Evolutionary conservation across 2,329 filamentous ascomycete species (phyloP).

Genomic region (Talaromyces sp.): DNA sequence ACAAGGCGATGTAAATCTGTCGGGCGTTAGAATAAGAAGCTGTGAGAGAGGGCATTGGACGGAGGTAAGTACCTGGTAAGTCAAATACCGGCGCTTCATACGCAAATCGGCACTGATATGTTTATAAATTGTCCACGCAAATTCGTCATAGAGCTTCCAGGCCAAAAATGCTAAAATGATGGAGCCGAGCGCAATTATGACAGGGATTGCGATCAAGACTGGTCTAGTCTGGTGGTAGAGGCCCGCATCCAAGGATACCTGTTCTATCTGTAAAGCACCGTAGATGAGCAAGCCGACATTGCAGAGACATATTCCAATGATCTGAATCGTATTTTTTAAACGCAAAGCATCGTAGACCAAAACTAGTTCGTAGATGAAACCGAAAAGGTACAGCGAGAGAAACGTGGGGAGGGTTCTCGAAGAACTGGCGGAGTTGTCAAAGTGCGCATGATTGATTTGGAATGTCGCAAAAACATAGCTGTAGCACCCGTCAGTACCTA

Average conservation of each 20-base stretch:
- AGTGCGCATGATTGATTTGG: conserved; percentile 54
- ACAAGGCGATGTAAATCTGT: conserved; percentile 91
- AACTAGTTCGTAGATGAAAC: conserved; percentile 85
- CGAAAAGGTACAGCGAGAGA: conserved; percentile 93
- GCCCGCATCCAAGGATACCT: conserved; percentile 45
- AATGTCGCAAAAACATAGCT: conserved; percentile 91
- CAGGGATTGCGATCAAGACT: conserved; percentile 80
- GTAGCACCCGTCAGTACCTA: conserved; percentile 1
- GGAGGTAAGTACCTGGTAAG: conserved; percentile 72
- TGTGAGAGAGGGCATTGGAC: conserved; percentile 36
- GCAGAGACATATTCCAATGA: conserved; percentile 91
- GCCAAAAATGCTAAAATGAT: conserved; percentile 70
- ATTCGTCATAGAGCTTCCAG: conserved; percentile 97
- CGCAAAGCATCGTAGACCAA: conserved; percentile 91
- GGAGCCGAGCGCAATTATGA: conserved; percentile 73
- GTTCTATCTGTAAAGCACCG: conserved; percentile 85
- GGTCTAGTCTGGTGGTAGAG: conserved; percentile 70
- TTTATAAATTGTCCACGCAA: conserved; percentile 99
- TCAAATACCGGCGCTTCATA: conserved; percentile 93
- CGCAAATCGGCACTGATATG: conserved; percentile 95
- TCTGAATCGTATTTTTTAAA: conserved; percentile 95
- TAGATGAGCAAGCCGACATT: conserved; percentile 91
- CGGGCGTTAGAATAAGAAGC: conserved; percentile 20
- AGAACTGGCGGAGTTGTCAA: conserved; percentile 40
- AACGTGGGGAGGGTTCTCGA: conserved; percentile 82